Evolutionary conservation across 169 alveolate genomes (phyloP).

Genomic region (Plasmodium gonderi): DNA sequence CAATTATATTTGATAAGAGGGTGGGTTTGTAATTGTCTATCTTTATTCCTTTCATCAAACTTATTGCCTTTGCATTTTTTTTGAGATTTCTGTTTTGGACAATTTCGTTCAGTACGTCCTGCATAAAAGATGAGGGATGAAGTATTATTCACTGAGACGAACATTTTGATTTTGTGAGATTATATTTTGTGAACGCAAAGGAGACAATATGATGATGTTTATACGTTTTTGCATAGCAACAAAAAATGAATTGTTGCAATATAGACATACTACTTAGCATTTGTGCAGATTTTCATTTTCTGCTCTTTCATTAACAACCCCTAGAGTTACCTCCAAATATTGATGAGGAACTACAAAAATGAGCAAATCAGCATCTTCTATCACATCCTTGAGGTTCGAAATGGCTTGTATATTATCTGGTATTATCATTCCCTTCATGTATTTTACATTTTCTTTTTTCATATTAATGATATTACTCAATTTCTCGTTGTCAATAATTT

Average conservation of each 20-base stretch:
- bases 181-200: too few relatives aligned
- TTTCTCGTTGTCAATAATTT: constrained; percentile 86
- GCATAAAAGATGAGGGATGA: constrained; percentile 7
- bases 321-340: constrained; percentile 81
- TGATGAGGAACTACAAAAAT: constrained; percentile 93
- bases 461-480: constrained; percentile 89
- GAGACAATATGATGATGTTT: too few relatives aligned
- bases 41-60: constrained; percentile 88
- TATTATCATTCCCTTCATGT: constrained; percentile 89
- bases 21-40: constrained; percentile 82
- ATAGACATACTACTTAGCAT: neutral
- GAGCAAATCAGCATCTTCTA: constrained; percentile 88
- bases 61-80: constrained; percentile 85
- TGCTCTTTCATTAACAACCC: neutral
- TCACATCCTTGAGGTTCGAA: constrained; percentile 88
- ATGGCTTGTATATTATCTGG: constrained; percentile 91
- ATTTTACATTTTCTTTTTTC: constrained; percentile 90
- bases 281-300: neutral
- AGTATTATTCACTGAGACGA: too few relatives aligned
- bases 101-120: constrained; percentile 76
- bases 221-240: too few relatives aligned
- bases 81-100: constrained; percentile 73
- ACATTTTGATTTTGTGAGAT: too few relatives aligned
- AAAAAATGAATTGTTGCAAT: neutral
- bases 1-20: constrained; percentile 82